phyloP scores from a whole-genome alignment of 306 rosid genomes.

The Heteromeles arbutifolia region DNA sequence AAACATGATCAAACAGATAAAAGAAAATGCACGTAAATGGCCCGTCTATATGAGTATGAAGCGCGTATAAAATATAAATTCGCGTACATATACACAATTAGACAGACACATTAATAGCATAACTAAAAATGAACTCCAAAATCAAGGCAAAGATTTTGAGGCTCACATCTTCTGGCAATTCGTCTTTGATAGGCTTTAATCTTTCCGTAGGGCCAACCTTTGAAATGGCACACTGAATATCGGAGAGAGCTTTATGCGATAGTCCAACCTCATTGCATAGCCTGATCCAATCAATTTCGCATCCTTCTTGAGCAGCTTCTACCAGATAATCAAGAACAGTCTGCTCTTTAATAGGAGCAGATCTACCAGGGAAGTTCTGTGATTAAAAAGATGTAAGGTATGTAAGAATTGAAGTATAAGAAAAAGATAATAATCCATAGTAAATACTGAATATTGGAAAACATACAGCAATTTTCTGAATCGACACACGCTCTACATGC shows the following conservation, averaged over 20 bases:
- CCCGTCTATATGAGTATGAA: not conserved
- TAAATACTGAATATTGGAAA: not conserved
- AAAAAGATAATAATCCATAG: constrained; percentile 3
- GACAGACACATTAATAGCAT: not conserved
- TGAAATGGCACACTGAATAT: constrained; percentile 53
- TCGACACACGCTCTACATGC: constrained; percentile 65
- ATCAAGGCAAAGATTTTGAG: constrained; percentile 5
- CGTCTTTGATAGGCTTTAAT: constrained; percentile 81
- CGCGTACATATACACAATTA: not conserved
- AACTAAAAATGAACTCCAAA: not conserved
- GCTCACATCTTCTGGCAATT: constrained; percentile 78
- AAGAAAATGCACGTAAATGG: constrained; percentile 3
- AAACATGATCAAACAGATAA: constrained; percentile 20
- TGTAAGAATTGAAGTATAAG: constrained; percentile 12
- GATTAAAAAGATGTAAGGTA: not conserved
- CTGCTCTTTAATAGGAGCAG: constrained; percentile 77
- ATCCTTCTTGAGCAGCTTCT: constrained; percentile 74
- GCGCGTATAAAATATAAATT: not conserved
- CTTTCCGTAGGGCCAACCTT: constrained; percentile 74
- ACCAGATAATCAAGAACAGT: constrained; percentile 63
- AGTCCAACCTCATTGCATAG: constrained; percentile 51
- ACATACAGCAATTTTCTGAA: constrained; percentile 69
- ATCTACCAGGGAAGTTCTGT: constrained; percentile 62
- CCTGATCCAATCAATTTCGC: constrained; percentile 67
- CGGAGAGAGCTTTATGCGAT: constrained; percentile 30